These are phyloP conservation scores for Phoma sp. DNA, from an alignment of 2,329 filamentous ascomycete genomes.

Conservation along the genomic window DNA sequence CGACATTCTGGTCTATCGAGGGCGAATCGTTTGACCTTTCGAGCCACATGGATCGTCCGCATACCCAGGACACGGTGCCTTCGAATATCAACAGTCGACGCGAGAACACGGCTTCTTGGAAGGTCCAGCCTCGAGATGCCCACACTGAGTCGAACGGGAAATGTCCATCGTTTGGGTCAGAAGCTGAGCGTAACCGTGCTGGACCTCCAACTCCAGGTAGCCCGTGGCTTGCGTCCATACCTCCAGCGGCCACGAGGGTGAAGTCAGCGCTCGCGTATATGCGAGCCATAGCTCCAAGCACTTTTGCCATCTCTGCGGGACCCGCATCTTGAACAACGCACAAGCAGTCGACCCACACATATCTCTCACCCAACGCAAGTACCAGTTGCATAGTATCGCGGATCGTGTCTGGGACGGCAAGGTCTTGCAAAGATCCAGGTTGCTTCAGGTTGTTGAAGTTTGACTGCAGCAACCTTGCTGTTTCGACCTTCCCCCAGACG, in stretches of 20 bases:
- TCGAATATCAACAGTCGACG: conserved; percentile 64
- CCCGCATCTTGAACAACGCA: background rate
- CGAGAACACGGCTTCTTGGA: conserved; percentile 31
- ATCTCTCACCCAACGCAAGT: background rate
- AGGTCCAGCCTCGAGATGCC: background rate
- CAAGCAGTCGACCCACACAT: conserved; percentile 1
- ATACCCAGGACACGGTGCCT: background rate
- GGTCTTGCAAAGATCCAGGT: background rate
- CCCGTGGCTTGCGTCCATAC: background rate
- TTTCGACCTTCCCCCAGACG: background rate
- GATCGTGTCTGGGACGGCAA: background rate
- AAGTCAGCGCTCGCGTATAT: background rate
- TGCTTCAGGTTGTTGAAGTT: background rate
- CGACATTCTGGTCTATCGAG: background rate
- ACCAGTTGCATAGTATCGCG: background rate
- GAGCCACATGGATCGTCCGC: background rate
- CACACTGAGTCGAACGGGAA: background rate
- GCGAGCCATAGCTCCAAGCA: background rate
- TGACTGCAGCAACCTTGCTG: background rate
- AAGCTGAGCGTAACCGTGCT: background rate
- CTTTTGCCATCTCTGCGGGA: background rate
- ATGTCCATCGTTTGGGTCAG: background rate
- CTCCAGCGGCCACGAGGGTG: background rate
- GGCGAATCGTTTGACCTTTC: background rate
- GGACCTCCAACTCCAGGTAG: background rate